Evolutionary conservation across 768 basidiomycete species (phyloP).

Genomic region (Hebeloma cylindrosporum): DNA sequence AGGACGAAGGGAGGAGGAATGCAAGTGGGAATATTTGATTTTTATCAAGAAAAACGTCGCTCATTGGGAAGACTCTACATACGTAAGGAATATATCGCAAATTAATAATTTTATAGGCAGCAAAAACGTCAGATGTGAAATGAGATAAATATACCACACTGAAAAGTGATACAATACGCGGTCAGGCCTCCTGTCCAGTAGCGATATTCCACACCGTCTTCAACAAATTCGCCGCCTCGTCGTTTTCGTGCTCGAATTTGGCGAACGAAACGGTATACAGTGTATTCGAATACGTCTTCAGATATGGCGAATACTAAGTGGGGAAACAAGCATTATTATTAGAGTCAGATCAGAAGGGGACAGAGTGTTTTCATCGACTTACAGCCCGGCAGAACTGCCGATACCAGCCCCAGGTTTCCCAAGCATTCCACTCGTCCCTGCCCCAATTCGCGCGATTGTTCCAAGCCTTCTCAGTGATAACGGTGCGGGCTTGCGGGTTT

Average conservation of each 20-base stretch:
- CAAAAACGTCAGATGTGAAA: too few relatives aligned
- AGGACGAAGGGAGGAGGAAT: too few relatives aligned
- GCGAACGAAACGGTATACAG: slow-evolving; percentile 68
- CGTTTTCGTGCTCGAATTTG: slow-evolving; percentile 55
- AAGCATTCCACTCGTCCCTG: slow-evolving; percentile 74
- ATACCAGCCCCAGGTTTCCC: slow-evolving; percentile 93
- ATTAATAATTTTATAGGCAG: too few relatives aligned
- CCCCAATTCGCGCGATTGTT: slow-evolving; percentile 67
- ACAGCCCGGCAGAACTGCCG: slow-evolving; percentile 84
- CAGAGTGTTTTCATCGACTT: slow-evolving; percentile 27
- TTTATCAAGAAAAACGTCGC: too few relatives aligned
- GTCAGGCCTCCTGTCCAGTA: slow-evolving; percentile 52
- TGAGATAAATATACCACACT: too few relatives aligned
- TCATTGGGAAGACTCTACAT: too few relatives aligned
- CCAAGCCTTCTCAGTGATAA: slow-evolving; percentile 72
- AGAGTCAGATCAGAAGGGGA: background rate
- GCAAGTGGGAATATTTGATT: too few relatives aligned
- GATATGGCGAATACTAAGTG: slow-evolving; percentile 72
- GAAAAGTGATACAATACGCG: background rate
- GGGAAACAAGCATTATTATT: background rate
- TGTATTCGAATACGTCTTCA: slow-evolving; percentile 72
- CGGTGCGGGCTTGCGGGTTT: slow-evolving; percentile 51
- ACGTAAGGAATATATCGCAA: too few relatives aligned
- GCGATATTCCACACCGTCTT: slow-evolving; percentile 72
- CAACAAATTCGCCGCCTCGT: slow-evolving; percentile 57